These are phyloP conservation scores for Gastrolobium bilobum DNA, from an alignment of 306 rosid species.

Conservation along the genomic window DNA sequence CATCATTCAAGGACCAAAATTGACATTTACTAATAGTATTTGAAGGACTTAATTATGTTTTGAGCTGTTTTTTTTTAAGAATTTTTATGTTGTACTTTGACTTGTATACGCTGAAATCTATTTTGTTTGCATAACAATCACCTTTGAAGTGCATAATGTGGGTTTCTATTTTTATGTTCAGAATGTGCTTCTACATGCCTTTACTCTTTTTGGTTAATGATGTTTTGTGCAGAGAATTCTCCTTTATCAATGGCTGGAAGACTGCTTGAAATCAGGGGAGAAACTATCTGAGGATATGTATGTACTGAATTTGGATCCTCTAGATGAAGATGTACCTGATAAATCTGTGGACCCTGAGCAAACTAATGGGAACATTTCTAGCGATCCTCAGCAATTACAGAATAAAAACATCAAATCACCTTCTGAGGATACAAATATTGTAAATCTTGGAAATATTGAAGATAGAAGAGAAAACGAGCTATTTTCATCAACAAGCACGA, in stretches of 20 bases:
- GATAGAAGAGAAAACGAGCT: conserved; percentile 48
- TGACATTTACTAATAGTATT: conserved; percentile 7
- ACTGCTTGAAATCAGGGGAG: conserved; percentile 83
- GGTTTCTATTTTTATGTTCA: conserved; percentile 34
- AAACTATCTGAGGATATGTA: conserved; percentile 73
- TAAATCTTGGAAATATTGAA: conserved; percentile 39
- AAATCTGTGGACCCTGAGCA: conserved; percentile 35
- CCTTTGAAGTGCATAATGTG: not conserved
- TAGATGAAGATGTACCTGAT: conserved; percentile 48
- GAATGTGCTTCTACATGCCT: conserved; percentile 26
- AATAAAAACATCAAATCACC: conserved; percentile 58
- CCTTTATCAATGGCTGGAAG: conserved; percentile 86
- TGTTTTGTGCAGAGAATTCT: conserved; percentile 65
- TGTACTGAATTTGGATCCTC: conserved; percentile 56
- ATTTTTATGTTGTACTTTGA: not conserved
- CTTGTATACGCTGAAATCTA: conserved; percentile 24
- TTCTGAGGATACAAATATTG: conserved; percentile 45
- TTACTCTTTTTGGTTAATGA: conserved; percentile 24
- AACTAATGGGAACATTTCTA: conserved; percentile 30
- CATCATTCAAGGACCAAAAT: conserved; percentile 17
- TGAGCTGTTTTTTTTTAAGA: not conserved
- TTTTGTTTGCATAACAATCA: conserved; percentile 22
- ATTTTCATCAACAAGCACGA: conserved; percentile 35
- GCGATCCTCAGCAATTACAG: conserved; percentile 47
- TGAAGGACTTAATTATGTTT: conserved; percentile 29